A percentile compares a stretch with the other conserved stretches of the same genome.
Conservation (phyloP, 2,329 filamentous ascomycete genomes). For the Myriosclerotinia scirpicola region DNA sequence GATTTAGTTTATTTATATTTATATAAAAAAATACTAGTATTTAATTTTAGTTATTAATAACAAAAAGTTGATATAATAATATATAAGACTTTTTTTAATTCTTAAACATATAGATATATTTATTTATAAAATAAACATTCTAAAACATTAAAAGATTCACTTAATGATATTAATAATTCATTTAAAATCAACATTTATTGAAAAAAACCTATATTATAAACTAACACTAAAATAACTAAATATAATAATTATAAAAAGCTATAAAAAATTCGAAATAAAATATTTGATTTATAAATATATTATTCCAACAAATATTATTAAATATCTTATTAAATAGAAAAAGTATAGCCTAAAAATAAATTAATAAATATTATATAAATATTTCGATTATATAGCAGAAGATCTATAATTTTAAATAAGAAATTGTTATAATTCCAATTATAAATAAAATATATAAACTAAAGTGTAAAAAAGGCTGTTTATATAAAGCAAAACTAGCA, state of each 20-base stretch:
- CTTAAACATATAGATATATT: not conserved
- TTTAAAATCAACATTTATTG: not conserved
- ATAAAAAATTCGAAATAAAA: too few species aligned
- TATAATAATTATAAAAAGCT: too few species aligned
- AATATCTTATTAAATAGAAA: not conserved
- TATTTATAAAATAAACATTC: not conserved
- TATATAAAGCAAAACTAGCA: too few species aligned
- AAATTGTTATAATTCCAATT: too few species aligned
- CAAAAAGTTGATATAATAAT: too few species aligned
- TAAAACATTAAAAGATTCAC: not conserved
- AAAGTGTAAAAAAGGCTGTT: too few species aligned
- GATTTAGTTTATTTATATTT: too few species aligned
- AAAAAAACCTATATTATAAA: too few species aligned
- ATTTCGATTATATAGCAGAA: not conserved
- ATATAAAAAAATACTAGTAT: not conserved
- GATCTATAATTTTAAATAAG: not conserved
- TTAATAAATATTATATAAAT: not conserved
- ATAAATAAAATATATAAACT: too few species aligned
- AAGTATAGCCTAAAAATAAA: not conserved
- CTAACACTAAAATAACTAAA: too few species aligned
- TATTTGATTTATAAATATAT: too few species aligned
- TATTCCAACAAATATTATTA: not conserved
- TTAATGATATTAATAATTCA: not conserved
- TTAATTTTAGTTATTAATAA: not conserved
- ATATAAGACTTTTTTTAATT: not conserved